Evolutionary conservation across 179 eudicot species (phyloP).

Genomic region (Beta lomatogona): DNA sequence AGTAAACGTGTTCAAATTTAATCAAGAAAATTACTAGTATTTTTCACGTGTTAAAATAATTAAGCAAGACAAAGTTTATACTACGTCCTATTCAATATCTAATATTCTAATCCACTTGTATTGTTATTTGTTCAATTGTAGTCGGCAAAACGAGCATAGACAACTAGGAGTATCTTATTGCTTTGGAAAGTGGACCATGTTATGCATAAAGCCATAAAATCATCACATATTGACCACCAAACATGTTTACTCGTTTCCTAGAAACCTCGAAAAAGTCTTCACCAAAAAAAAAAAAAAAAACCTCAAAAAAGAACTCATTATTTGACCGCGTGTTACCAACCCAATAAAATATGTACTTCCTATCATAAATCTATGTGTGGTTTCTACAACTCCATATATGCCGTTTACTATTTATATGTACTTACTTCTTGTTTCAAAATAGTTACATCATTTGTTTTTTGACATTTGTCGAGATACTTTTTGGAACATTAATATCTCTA

Average conservation of each 20-base stretch:
- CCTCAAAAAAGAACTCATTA: neutral
- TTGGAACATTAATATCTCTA: too few species aligned
- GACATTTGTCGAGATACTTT: too few species aligned
- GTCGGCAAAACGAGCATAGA: neutral
- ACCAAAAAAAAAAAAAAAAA: too few species aligned
- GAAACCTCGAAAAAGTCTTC: neutral
- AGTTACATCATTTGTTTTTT: too few species aligned
- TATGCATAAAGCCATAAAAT: neutral
- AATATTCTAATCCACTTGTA: neutral
- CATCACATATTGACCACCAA: constrained; percentile 2
- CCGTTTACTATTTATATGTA: too few species aligned
- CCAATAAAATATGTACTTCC: neutral
- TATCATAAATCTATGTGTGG: too few species aligned
- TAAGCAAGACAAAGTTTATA: neutral
- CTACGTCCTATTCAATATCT: neutral
- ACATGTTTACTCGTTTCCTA: neutral
- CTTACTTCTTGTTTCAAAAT: too few species aligned
- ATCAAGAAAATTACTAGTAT: too few species aligned
- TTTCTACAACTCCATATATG: too few species aligned
- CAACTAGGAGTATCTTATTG: too few species aligned
- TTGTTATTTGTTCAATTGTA: too few species aligned
- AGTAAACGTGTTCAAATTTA: neutral
- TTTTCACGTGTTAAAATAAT: neutral
- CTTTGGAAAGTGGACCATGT: neutral
- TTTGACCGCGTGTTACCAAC: constrained; percentile 16